Evolutionary conservation across 208 protist genomes (phyloP).

Genomic region (Acanthamoeba triangularis): DNA sequence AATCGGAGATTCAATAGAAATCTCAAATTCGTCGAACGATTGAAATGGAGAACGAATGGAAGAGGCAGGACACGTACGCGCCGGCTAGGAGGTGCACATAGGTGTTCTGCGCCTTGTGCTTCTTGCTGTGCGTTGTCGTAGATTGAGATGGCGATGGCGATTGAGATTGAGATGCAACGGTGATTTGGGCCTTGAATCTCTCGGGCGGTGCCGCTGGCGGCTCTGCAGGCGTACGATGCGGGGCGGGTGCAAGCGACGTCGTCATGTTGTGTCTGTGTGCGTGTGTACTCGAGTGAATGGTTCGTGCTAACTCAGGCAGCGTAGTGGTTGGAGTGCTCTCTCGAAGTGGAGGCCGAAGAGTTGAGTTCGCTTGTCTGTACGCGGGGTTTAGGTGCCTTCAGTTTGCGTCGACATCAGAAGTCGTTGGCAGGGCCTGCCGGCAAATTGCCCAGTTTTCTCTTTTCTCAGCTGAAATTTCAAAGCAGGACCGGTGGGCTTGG

Average conservation of each 20-base stretch:
- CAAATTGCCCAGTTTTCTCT: background rate
- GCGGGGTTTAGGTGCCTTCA: background rate
- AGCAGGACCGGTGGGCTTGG: background rate
- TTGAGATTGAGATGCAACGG: background rate
- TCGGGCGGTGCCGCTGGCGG: background rate
- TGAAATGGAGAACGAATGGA: background rate
- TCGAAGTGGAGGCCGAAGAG: no score
- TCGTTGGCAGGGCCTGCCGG: background rate
- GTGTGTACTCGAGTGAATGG: background rate
- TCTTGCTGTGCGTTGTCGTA: background rate
- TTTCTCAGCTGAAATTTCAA: background rate
- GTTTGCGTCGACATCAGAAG: background rate
- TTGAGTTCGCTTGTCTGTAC: background rate
- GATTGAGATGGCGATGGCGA: no score
- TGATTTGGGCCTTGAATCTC: slow-evolving; percentile 9
- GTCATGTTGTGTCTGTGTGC: no score
- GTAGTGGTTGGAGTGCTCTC: background rate
- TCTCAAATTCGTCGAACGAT: slow-evolving; percentile 56
- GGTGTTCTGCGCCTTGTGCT: slow-evolving; percentile 20
- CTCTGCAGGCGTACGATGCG: background rate
- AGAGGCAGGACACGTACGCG: slow-evolving; percentile 17
- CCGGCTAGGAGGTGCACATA: slow-evolving; percentile 29
- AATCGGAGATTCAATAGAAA: background rate
- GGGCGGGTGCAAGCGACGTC: background rate
- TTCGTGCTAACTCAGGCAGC: background rate